Conservation (phyloP, 1,139 yeast species). For the Saccharomycopsis phalli region DNA sequence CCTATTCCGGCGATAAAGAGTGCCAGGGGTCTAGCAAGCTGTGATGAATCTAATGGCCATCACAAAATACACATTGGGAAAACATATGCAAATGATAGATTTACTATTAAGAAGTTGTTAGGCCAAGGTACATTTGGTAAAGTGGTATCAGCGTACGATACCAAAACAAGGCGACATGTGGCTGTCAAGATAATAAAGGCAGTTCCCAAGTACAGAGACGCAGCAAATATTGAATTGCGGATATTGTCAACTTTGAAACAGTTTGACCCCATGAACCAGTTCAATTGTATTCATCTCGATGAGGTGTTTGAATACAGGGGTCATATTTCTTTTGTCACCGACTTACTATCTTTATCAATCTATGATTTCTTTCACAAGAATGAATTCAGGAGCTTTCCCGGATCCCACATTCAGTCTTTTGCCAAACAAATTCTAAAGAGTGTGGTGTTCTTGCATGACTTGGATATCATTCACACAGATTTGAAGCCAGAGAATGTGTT, state of each 20-base stretch:
- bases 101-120: slow-evolving; percentile 53
- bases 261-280: slow-evolving; percentile 59
- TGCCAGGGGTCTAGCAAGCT: not conserved
- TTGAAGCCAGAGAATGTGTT: slow-evolving; percentile 90
- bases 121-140: slow-evolving; percentile 99
- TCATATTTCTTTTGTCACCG: slow-evolving; percentile 91
- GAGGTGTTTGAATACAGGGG: slow-evolving; percentile 92
- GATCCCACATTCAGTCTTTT: slow-evolving; percentile 75
- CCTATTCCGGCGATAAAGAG: slow-evolving; percentile 9
- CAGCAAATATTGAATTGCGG: slow-evolving; percentile 75
- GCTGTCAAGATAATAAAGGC: slow-evolving; percentile 88
- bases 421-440: slow-evolving; percentile 79
- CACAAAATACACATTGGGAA: slow-evolving; percentile 58
- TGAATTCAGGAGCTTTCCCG: slow-evolving; percentile 70
- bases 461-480: slow-evolving; percentile 89
- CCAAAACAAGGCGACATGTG: slow-evolving; percentile 48
- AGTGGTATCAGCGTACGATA: slow-evolving; percentile 67
- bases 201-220: slow-evolving; percentile 72
- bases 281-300: slow-evolving; percentile 68
- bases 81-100: slow-evolving; percentile 57
- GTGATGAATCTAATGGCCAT: slow-evolving; percentile 69
- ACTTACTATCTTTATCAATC: slow-evolving; percentile 71
- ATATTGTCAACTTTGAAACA: slow-evolving; percentile 73
- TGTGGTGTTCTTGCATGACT: slow-evolving; percentile 82
- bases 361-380: slow-evolving; percentile 83